Evolutionary conservation across 805 yeast genomes (phyloP), one percentile per base, ranked within the genome.

Genomic region (Candida wancherniae): DNA sequence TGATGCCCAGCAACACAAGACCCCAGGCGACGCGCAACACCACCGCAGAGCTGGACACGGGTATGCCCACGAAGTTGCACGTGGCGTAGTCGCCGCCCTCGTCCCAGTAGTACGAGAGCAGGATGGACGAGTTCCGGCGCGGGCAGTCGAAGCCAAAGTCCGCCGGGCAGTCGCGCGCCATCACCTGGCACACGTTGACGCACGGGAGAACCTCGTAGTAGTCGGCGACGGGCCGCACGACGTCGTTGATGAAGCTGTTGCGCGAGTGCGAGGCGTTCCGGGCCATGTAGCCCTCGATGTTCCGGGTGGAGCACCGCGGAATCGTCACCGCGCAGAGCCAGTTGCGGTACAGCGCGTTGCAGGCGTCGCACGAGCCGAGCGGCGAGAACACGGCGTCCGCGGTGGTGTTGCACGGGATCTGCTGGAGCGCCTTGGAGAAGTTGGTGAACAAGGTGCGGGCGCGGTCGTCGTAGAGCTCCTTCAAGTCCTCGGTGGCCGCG

Each of bases 271-370:
- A 67, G 4, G 61, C 61, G 3, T 58, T 54, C 19, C 94, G 63
- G 16, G 45, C 35, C 13, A 56, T 53, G 51, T 71, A 78, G 5
- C 72, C 73, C 0, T 67, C 45, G 6, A 58, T 38, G 5, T 71
- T 51, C 9, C 52, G 41, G 9, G 81, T 77, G 2, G 84, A 67
- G 47, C 98, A 90, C 18, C 97, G 64, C 0, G 97, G 97, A 5
- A 90, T 84, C 0, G 86, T 67, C 4, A 86, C 85, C 0, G 94
- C 69, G 58, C 98, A 90, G 12, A 92, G 67, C 98, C 98, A 90
- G 46, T 79, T 69, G 46, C 75, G 77, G 54, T 90, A 90, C 1
- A 88, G 69, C 2, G 53, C 42, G 1, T 70, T 68, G 53, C 98
- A 90, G 48, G 84, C 77, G 9, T 63, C 67, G 50, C 98, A 90